These are phyloP conservation scores for Porphyrellus cyaneotinctus DNA, from an alignment of 768 basidiomycete species.

Conservation along the genomic window DNA sequence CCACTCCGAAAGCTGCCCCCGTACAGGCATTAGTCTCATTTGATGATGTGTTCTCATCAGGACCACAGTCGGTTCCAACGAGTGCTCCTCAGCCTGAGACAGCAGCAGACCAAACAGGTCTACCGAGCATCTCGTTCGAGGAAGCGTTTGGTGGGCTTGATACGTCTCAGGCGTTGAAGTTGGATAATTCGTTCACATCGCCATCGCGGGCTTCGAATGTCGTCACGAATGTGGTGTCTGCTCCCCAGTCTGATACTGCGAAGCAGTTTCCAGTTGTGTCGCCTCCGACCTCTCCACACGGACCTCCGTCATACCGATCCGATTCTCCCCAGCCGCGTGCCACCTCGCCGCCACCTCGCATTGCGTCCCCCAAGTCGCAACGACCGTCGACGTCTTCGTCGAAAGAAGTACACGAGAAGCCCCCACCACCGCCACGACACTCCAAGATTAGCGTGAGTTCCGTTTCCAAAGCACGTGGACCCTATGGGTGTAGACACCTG, in stretches of 20 bases:
- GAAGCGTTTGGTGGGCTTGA: conserved; percentile 52
- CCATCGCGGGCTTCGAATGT: conserved; percentile 34
- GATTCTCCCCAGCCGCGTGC: conserved; percentile 42
- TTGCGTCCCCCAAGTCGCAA: conserved; percentile 48
- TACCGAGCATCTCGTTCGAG: conserved; percentile 41
- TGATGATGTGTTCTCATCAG: conserved; percentile 45
- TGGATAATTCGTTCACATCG: conserved; percentile 38
- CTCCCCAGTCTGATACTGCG: conserved; percentile 14
- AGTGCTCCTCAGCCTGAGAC: conserved; percentile 15
- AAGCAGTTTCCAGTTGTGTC: conserved; percentile 39
- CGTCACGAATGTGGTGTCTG: conserved; percentile 18
- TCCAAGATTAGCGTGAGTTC: conserved; percentile 74
- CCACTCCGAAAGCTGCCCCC: conserved; percentile 13
- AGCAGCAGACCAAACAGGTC: conserved; percentile 4
- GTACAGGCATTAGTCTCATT: conserved; percentile 35
- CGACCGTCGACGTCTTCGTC: conserved; percentile 55
- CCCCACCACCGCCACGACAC: conserved; percentile 49
- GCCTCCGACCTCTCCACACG: conserved; percentile 39
- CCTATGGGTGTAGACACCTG: neutral
- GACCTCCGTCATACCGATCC: conserved; percentile 27
- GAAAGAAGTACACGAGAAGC: conserved; percentile 56
- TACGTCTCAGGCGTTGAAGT: conserved; percentile 36
- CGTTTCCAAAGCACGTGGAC: neutral
- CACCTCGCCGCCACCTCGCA: conserved; percentile 48
- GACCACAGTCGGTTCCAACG: conserved; percentile 2